A percentile compares a stretch with the other conserved stretches of the same genome.
These are phyloP conservation scores for Aureobasidium sp. DNA, from an alignment of 2,329 filamentous ascomycete species.

Conservation along the genomic window DNA sequence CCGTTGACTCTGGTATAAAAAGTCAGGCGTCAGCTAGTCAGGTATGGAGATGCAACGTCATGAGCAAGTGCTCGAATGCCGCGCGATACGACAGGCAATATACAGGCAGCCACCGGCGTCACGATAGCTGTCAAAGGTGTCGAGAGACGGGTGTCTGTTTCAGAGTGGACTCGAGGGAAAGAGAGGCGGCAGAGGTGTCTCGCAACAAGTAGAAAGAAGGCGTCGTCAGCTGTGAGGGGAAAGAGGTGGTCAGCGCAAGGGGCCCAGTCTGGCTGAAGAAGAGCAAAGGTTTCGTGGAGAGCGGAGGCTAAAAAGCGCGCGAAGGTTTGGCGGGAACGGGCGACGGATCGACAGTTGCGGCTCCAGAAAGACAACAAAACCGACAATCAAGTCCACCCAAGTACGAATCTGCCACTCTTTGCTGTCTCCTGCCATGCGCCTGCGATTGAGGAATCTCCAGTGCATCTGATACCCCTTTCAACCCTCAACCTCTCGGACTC, in stretches of 20 bases:
- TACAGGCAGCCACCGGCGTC: not conserved
- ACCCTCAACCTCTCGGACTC: not conserved
- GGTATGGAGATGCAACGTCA: not conserved
- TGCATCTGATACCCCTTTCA: not conserved
- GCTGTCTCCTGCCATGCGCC: constrained; percentile 43
- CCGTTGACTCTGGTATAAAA: not conserved
- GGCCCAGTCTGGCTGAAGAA: not conserved
- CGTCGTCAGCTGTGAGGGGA: not conserved
- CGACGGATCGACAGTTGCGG: not conserved
- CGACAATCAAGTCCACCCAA: not conserved
- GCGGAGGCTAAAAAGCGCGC: not conserved
- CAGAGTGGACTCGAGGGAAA: not conserved
- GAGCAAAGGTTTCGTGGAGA: not conserved
- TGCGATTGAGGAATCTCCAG: not conserved
- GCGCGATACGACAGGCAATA: not conserved
- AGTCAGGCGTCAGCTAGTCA: not conserved
- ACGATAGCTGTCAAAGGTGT: not conserved
- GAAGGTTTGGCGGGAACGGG: not conserved
- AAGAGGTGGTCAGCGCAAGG: not conserved
- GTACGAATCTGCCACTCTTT: not conserved
- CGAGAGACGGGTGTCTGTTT: not conserved
- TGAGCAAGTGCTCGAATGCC: not conserved
- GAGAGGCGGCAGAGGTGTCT: not conserved
- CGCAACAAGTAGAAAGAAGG: not conserved
- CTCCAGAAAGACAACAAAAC: not conserved